These are phyloP conservation scores for Globisporangium middletonii DNA, from an alignment of 352 stramenopile species.

Conservation along the genomic window DNA sequence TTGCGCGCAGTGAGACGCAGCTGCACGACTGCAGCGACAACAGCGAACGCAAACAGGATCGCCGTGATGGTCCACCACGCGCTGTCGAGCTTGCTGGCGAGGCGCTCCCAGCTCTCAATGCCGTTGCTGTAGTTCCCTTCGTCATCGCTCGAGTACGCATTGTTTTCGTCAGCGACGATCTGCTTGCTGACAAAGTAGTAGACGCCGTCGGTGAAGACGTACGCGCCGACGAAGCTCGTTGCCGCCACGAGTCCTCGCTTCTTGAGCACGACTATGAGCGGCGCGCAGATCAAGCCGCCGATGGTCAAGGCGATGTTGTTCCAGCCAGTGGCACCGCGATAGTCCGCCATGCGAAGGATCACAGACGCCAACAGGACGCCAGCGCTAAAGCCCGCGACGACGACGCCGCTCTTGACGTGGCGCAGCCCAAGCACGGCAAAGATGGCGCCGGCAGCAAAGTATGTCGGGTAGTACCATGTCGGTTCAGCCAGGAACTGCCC, in stretches of 20 bases:
- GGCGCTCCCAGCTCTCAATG: not conserved
- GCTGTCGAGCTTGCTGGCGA: too few relatives aligned
- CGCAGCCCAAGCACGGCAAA: not conserved
- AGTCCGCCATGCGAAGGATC: not conserved
- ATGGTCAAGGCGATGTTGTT: not conserved
- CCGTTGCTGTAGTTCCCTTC: not conserved
- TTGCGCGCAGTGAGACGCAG: not conserved
- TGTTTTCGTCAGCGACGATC: not conserved
- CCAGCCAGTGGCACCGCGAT: not conserved
- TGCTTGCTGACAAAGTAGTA: not conserved
- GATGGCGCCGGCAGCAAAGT: not conserved
- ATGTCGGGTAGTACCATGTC: not conserved
- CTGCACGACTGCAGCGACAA: not conserved
- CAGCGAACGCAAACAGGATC: not conserved
- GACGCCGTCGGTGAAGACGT: not conserved
- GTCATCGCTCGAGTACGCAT: not conserved
- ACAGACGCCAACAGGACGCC: not conserved
- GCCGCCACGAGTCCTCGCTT: not conserved
- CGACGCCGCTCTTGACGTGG: not conserved
- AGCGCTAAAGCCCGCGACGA: not conserved
- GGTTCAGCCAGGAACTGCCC: not conserved
- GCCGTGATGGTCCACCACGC: not conserved
- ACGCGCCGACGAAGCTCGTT: not conserved
- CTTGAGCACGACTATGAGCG: not conserved
- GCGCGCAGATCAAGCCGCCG: not conserved